Evolutionary conservation across 371 early-diverging fungal genomes (phyloP).

Genomic region (Apophysomyces sp.): DNA sequence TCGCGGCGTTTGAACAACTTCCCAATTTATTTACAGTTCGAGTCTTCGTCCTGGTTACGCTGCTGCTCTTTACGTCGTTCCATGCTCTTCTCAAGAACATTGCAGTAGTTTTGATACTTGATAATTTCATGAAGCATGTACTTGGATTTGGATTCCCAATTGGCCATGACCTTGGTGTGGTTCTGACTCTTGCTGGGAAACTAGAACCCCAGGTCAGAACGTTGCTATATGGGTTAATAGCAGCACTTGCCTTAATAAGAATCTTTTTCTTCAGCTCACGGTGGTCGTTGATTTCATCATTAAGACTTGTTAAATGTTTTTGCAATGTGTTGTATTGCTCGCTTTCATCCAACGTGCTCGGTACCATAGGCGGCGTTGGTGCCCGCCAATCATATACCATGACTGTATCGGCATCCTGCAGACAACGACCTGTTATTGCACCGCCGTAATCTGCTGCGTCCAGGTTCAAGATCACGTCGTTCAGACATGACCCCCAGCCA

Average conservation of each 20-base stretch:
- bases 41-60: background rate
- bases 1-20: background rate
- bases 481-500: slow-evolving; percentile 81
- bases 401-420: slow-evolving; percentile 12
- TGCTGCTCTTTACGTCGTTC: background rate
- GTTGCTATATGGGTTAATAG: background rate
- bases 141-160: slow-evolving; percentile 87
- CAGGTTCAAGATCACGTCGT: slow-evolving; percentile 32
- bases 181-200: slow-evolving; percentile 60
- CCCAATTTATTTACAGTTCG: too few relatives aligned
- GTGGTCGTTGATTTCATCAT: slow-evolving; percentile 42
- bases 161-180: slow-evolving; percentile 69
- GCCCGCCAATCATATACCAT: slow-evolving; percentile 44
- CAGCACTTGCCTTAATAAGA: slow-evolving; percentile 27
- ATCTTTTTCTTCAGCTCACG: slow-evolving; percentile 44
- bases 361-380: slow-evolving; percentile 37
- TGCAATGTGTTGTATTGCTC: slow-evolving; percentile 34
- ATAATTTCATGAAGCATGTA: slow-evolving; percentile 85
- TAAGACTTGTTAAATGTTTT: slow-evolving; percentile 29
- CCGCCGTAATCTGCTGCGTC: slow-evolving; percentile 15
- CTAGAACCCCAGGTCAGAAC: background rate
- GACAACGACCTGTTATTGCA: slow-evolving; percentile 6
- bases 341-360: slow-evolving; percentile 34
- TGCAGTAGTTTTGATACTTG: slow-evolving; percentile 85
- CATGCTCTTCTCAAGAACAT: slow-evolving; percentile 70